These are phyloP conservation scores for Neurospora crassa DNA, from an alignment of 2,329 filamentous ascomycete genomes.

Conservation along the genomic window DNA sequence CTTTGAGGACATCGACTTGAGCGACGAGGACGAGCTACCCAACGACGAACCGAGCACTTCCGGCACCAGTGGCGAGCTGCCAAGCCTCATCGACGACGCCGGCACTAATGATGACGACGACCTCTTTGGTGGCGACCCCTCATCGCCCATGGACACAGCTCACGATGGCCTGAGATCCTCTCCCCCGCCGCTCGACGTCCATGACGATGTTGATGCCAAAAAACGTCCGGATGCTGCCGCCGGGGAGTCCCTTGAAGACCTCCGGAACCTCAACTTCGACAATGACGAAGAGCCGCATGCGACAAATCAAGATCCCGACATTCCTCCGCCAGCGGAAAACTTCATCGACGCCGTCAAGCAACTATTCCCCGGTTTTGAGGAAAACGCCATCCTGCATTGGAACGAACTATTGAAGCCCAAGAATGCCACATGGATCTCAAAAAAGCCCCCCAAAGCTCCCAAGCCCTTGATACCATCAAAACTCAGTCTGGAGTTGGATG, in stretches of 20 bases:
- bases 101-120: constrained; percentile 56
- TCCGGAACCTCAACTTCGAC: constrained; percentile 32
- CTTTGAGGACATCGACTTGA: constrained; percentile 82
- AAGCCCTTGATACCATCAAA: constrained; percentile 81
- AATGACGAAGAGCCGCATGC: constrained; percentile 33
- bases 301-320: constrained; percentile 50
- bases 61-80: constrained; percentile 36
- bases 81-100: constrained; percentile 48
- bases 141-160: constrained; percentile 36
- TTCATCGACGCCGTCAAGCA: constrained; percentile 68
- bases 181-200: constrained; percentile 16
- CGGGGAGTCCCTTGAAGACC: constrained; percentile 28
- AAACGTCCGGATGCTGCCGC: constrained; percentile 23
- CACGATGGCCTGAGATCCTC: constrained; percentile 25
- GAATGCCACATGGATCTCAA: constrained; percentile 66
- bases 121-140: constrained; percentile 50
- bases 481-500: constrained; percentile 73
- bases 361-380: constrained; percentile 72
- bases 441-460: constrained; percentile 68
- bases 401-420: constrained; percentile 76
- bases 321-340: constrained; percentile 62
- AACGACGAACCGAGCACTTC: constrained; percentile 57
- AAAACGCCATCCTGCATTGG: constrained; percentile 66
- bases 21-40: constrained; percentile 76
- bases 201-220: constrained; percentile 18